Percentiles rank a stretch among this genome's conserved stretches.
These are phyloP conservation scores for Thoreauomyces humboldtii DNA, from an alignment of 192 early-diverging fungal genomes.

Conservation along the genomic window DNA sequence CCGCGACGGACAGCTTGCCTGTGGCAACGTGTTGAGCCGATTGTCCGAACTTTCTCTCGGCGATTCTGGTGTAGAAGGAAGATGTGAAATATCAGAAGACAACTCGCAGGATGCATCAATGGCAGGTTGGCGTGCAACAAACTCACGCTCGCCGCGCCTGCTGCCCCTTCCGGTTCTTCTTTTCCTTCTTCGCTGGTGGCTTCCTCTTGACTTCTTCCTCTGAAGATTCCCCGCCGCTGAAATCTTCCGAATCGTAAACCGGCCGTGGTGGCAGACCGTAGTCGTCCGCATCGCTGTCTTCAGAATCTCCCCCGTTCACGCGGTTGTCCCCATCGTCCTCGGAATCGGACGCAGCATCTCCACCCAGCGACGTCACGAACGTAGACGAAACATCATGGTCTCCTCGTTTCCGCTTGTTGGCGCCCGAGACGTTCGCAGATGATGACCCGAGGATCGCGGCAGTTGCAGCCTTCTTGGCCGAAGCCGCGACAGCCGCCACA, in stretches of 20 bases:
- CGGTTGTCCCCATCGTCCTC: conserved; percentile 14
- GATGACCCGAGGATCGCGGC: too few species aligned
- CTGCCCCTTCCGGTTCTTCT: conserved; percentile 49
- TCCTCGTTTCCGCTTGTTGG: conserved; percentile 1
- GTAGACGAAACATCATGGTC: conserved; percentile 1
- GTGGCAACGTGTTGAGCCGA: conserved; percentile 36
- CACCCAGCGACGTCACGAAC: conserved; percentile 20
- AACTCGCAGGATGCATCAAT: neutral
- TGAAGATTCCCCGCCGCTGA: conserved; percentile 10
- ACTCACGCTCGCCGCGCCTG: conserved; percentile 40
- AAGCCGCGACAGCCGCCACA: neutral
- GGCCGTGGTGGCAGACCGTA: neutral
- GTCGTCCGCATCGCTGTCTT: neutral
- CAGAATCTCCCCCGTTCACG: neutral
- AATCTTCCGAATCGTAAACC: conserved; percentile 4
- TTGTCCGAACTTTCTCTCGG: conserved; percentile 37
- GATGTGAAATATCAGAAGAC: neutral
- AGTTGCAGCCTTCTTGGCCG: neutral
- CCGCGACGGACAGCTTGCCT: conserved; percentile 12
- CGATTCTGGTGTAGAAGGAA: conserved; percentile 26
- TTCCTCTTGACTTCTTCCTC: neutral
- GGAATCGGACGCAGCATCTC: neutral
- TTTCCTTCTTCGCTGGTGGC: conserved; percentile 25
- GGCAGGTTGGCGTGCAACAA: too few species aligned
- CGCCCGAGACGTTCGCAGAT: too few species aligned